A percentile compares a stretch with the other conserved stretches of the same genome.
Conservation (phyloP, 495 filamentous ascomycete genomes). For the Thermochaetoides thermophila region DNA sequence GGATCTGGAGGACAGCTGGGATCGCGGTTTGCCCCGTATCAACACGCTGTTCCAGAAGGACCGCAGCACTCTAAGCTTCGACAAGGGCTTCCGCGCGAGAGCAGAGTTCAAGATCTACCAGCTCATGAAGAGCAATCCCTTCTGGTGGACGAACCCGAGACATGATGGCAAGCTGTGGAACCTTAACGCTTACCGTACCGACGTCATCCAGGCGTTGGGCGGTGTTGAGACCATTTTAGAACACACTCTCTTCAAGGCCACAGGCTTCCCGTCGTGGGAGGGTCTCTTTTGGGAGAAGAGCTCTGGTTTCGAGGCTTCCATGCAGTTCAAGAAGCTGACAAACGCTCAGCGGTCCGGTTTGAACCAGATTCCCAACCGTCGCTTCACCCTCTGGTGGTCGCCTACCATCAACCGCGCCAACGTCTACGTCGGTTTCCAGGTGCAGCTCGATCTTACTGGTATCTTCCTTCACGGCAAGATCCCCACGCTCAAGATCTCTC, state of each 20-base stretch:
- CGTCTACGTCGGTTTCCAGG: slow-evolving; percentile 93
- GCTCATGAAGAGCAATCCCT: slow-evolving; percentile 98
- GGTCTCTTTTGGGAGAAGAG: slow-evolving; percentile 97
- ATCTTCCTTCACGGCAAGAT: slow-evolving; percentile 99
- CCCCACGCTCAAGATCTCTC: slow-evolving; percentile 91
- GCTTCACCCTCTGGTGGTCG: slow-evolving; percentile 98
- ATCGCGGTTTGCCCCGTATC: slow-evolving; percentile 93
- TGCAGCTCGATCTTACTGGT: slow-evolving; percentile 94
- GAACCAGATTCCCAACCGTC: slow-evolving; percentile 98
- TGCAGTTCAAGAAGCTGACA: slow-evolving; percentile 99
- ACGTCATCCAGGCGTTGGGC: slow-evolving; percentile 95
- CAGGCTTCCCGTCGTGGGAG: slow-evolving; percentile 97
- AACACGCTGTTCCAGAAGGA: slow-evolving; percentile 99
- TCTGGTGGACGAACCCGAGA: slow-evolving; percentile 98
- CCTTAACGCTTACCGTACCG: slow-evolving; percentile 91
- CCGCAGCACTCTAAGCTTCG: slow-evolving; percentile 90
- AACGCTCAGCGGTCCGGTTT: slow-evolving; percentile 97
- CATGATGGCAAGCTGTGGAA: slow-evolving; percentile 99
- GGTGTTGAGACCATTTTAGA: slow-evolving; percentile 99
- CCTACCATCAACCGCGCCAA: slow-evolving; percentile 68
- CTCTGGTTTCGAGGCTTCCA: slow-evolving; percentile 54
- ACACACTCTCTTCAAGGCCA: slow-evolving; percentile 97
- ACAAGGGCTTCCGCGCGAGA: slow-evolving; percentile 93
- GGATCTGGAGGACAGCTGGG: slow-evolving; percentile 98
- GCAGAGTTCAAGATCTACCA: slow-evolving; percentile 98